These are phyloP conservation scores for Botryotinia calthae DNA, from an alignment of 2,329 filamentous ascomycete species.

Conservation along the genomic window DNA sequence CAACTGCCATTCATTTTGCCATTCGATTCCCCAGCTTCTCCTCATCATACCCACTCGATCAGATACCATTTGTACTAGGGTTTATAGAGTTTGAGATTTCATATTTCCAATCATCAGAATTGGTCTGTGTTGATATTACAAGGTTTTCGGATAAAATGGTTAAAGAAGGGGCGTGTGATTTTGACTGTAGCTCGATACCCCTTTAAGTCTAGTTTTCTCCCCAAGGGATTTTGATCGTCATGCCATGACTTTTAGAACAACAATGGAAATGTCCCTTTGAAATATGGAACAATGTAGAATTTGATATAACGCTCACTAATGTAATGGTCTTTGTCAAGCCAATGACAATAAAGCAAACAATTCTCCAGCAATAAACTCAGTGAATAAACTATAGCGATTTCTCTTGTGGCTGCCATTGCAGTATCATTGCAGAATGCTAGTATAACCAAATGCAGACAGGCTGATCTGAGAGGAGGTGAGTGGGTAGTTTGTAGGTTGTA, in stretches of 20 bases:
- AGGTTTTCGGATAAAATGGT: neutral
- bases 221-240: neutral
- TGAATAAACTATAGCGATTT: neutral
- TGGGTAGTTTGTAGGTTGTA: neutral
- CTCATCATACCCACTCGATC: neutral
- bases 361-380: no score
- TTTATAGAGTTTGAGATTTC: no score
- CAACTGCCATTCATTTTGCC: neutral
- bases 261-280: neutral
- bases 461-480: neutral
- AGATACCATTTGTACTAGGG: no score
- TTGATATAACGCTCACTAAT: neutral
- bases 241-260: neutral
- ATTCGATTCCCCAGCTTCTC: constrained; percentile 5
- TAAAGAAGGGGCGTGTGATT: neutral
- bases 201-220: neutral
- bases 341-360: neutral
- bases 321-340: neutral
- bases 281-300: neutral
- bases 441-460: neutral
- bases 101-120: no score
- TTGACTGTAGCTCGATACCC: neutral
- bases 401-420: neutral
- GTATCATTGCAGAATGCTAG: neutral
- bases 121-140: neutral